Percentiles rank a stretch among this genome's conserved stretches.
phyloP scores from a whole-genome alignment of 306 rosid species.

The Quercus wislizeni region DNA sequence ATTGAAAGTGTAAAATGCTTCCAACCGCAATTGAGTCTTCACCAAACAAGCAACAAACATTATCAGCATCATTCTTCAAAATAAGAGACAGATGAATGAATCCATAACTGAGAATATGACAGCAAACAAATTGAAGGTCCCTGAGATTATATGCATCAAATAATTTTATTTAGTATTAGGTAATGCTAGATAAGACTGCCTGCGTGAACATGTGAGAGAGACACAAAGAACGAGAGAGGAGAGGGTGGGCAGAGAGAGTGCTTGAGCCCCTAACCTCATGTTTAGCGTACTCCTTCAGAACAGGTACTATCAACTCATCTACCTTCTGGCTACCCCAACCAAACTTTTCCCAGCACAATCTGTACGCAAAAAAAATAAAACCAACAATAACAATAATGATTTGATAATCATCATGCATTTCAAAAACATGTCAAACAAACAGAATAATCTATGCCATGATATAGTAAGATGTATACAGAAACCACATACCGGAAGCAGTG shows the following conservation, averaged over 20 bases:
- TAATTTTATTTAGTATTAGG: slow-evolving; percentile 3
- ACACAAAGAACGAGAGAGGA: background rate
- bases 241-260: slow-evolving; percentile 5
- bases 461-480: too few relatives aligned
- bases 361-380: slow-evolving; percentile 20
- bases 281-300: slow-evolving; percentile 77
- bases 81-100: background rate
- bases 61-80: slow-evolving; percentile 25
- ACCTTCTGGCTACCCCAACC: slow-evolving; percentile 85
- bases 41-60: slow-evolving; percentile 23
- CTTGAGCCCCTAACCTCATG: slow-evolving; percentile 56
- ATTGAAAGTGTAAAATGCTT: slow-evolving; percentile 86
- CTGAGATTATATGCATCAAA: slow-evolving; percentile 13
- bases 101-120: background rate
- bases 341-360: slow-evolving; percentile 96
- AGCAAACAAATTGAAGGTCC: slow-evolving; percentile 12
- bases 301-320: slow-evolving; percentile 86
- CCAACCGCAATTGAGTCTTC: slow-evolving; percentile 91
- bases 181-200: background rate
- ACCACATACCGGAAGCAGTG: too few relatives aligned
- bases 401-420: background rate
- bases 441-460: background rate
- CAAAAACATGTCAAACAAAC: slow-evolving; percentile 3
- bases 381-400: background rate
- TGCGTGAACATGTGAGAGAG: background rate